phyloP scores from a whole-genome alignment of 2,329 filamentous ascomycete species.

The Penicillium capsulatum region DNA sequence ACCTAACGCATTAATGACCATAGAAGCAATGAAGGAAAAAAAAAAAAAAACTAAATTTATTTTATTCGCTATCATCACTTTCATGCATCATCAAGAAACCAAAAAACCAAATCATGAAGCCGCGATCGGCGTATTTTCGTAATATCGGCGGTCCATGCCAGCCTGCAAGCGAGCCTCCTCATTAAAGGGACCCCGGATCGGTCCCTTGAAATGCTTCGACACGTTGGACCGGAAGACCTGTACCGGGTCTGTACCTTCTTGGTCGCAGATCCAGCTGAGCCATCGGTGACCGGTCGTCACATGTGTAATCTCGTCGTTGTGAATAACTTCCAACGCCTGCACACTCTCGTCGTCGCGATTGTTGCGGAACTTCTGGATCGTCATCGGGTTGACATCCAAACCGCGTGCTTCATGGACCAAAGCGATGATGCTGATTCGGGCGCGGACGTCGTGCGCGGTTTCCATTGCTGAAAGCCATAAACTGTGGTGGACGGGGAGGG shows the following conservation, averaged over 20 bases:
- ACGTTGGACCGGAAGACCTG: conserved; percentile 46
- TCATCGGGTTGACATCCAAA: conserved; percentile 47
- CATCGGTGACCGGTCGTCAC: conserved; percentile 48
- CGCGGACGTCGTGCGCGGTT: conserved; percentile 44
- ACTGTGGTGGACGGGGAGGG: conserved; percentile 46
- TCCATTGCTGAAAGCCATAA: conserved; percentile 44
- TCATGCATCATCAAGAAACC: conserved; percentile 13
- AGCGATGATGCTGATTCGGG: conserved; percentile 47
- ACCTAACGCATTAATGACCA: not conserved
- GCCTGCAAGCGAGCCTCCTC: conserved; percentile 43
- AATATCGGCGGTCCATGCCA: conserved; percentile 45
- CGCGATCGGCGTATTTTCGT: conserved; percentile 28
- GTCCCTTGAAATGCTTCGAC: conserved; percentile 41
- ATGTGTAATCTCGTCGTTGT: conserved; percentile 49
- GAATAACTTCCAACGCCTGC: conserved; percentile 42
- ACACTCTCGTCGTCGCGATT: conserved; percentile 43
- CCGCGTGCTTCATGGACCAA: conserved; percentile 49
- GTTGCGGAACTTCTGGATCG: conserved; percentile 46
- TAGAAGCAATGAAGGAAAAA: too few species aligned
- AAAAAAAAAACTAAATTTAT: conserved; percentile 1
- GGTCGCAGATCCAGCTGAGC: conserved; percentile 47
- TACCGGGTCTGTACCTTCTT: conserved; percentile 45
- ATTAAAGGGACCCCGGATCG: conserved; percentile 46
- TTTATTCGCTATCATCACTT: conserved; percentile 4
- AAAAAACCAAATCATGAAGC: conserved; percentile 12